Conservation (phyloP, 306 rosid genomes). For the Mimosa pudica region DNA sequence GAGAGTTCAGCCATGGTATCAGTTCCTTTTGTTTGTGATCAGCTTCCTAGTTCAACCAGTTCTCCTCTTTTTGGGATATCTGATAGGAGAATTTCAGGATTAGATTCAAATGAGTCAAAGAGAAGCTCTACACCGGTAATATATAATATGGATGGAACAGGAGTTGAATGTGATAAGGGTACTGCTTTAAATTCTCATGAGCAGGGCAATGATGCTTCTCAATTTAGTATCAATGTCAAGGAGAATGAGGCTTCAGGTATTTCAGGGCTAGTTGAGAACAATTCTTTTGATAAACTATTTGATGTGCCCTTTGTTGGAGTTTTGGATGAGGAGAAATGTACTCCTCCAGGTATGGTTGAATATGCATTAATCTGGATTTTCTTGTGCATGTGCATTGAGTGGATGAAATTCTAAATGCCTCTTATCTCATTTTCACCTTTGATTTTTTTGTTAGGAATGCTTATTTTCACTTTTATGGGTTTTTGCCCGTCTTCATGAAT, state of each 20-base stretch:
- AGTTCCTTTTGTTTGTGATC: conserved; percentile 55
- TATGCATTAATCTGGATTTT: background rate
- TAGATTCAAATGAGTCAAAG: conserved; percentile 52
- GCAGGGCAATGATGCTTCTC: conserved; percentile 43
- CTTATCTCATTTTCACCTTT: background rate
- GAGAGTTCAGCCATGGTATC: conserved; percentile 77
- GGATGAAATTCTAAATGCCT: background rate
- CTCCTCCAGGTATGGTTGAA: conserved; percentile 49
- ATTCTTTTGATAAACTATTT: conserved; percentile 46
- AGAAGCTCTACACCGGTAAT: conserved; percentile 30
- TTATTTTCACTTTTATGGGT: background rate
- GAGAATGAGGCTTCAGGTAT: conserved; percentile 47
- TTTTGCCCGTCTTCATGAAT: conserved; percentile 2
- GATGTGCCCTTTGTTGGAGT: conserved; percentile 52
- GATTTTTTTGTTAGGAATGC: background rate
- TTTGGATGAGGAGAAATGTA: conserved; percentile 46
- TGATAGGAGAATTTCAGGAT: conserved; percentile 44
- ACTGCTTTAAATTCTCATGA: conserved; percentile 40
- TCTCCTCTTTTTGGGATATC: conserved; percentile 46
- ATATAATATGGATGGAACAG: conserved; percentile 39
- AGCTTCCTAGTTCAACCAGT: conserved; percentile 52
- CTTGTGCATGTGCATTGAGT: background rate
- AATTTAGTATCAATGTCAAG: conserved; percentile 40
- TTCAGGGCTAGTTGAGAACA: conserved; percentile 43
- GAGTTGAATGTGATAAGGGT: conserved; percentile 55